These are phyloP conservation scores for Camellia granthamiana DNA, from an alignment of 148 eudicot genomes.

Conservation along the genomic window DNA sequence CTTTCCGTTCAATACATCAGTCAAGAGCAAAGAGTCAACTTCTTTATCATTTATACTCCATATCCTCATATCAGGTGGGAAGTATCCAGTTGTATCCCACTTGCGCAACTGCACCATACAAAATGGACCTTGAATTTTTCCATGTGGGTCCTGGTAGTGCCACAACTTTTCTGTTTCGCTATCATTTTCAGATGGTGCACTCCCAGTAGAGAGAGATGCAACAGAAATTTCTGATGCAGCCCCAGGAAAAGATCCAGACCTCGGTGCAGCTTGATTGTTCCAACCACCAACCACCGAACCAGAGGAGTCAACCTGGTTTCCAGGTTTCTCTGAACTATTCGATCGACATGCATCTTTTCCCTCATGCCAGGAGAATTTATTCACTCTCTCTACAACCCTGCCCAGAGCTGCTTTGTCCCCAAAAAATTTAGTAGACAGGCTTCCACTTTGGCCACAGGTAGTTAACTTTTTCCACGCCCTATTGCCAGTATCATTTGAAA, in stretches of 20 bases:
- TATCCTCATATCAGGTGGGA: conserved; percentile 76
- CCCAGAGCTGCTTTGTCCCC: conserved; percentile 41
- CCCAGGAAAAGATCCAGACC: conserved; percentile 28
- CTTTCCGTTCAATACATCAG: conserved; percentile 57
- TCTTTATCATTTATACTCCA: conserved; percentile 58
- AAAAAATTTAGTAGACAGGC: conserved; percentile 21
- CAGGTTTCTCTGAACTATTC: conserved; percentile 32
- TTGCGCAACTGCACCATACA: conserved; percentile 67
- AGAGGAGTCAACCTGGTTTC: conserved; percentile 30
- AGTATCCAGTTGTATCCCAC: conserved; percentile 76
- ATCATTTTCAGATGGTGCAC: conserved; percentile 29
- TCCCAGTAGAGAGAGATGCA: conserved; percentile 32
- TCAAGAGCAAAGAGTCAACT: conserved; percentile 62
- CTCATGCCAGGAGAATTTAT: conserved; percentile 23
- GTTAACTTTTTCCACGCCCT: conserved; percentile 23
- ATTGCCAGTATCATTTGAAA: conserved; percentile 19
- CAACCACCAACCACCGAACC: conserved; percentile 23
- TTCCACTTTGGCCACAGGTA: conserved; percentile 37
- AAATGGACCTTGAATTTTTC: conserved; percentile 91
- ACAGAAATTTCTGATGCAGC: conserved; percentile 37
- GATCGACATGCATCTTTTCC: conserved; percentile 32
- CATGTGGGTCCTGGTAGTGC: conserved; percentile 88
- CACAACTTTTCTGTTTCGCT: conserved; percentile 69
- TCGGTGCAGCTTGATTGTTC: conserved; percentile 33
- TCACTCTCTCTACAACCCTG: conserved; percentile 5